Percentiles rank a stretch among this genome's conserved stretches.
Conservation (phyloP, 306 rosid species). For the Malus sieversii region DNA sequence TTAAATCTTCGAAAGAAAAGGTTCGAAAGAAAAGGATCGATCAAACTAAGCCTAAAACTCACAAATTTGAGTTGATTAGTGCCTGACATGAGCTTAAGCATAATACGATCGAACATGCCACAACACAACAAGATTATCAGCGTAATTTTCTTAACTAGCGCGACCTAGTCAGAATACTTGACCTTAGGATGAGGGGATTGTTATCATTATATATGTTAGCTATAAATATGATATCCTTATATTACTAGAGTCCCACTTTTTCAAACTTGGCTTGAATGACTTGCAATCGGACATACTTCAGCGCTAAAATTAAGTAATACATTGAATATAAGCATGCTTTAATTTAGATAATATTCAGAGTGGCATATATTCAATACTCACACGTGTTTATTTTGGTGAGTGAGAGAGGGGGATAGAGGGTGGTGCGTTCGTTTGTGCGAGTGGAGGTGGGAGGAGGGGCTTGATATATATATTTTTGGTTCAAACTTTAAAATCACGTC, state of each 20-base stretch:
- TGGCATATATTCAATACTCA: neutral
- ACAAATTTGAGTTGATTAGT: no score
- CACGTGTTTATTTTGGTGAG: neutral
- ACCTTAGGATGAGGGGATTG: no score
- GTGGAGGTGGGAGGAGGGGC: no score
- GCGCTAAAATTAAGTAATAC: neutral
- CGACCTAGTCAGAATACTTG: neutral
- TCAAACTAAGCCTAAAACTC: no score
- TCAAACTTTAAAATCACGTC: slow-evolving; percentile 69
- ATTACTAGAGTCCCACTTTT: neutral
- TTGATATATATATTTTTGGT: slow-evolving; percentile 7
- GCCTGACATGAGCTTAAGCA: neutral
- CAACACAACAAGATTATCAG: neutral
- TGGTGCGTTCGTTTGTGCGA: neutral
- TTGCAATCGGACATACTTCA: neutral
- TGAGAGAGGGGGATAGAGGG: neutral
- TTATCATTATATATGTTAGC: neutral
- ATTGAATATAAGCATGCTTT: neutral
- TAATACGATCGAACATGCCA: neutral
- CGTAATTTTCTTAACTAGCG: neutral
- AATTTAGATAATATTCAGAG: neutral
- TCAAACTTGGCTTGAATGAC: slow-evolving; percentile 1
- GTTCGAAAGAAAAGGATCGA: no score
- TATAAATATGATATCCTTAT: neutral
- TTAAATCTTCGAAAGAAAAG: no score